Conservation (phyloP, 257 asterid genomes). For the Petunia secreta region DNA sequence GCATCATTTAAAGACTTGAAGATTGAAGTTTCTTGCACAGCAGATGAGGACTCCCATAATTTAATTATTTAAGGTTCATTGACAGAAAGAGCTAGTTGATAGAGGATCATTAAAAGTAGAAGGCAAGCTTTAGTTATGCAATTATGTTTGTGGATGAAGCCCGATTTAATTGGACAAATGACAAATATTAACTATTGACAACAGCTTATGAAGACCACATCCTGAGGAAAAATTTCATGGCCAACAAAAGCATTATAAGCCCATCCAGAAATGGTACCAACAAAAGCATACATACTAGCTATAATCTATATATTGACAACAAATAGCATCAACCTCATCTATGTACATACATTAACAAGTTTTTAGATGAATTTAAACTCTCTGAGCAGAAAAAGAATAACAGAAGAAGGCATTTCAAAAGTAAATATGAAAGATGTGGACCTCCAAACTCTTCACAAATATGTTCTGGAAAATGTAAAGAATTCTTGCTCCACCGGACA, state of each 20-base stretch:
- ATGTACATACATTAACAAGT: slow-evolving; percentile 7
- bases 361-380: slow-evolving; percentile 16
- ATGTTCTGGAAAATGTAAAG: slow-evolving; percentile 94
- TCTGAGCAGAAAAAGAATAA: slow-evolving; percentile 27
- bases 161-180: not conserved
- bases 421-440: slow-evolving; percentile 41
- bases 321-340: not conserved
- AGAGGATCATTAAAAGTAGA: not conserved
- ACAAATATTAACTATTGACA: slow-evolving; percentile 6
- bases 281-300: not conserved
- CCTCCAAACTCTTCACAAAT: slow-evolving; percentile 93
- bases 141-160: not conserved
- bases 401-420: slow-evolving; percentile 27
- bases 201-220: slow-evolving; percentile 24
- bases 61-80: not conserved
- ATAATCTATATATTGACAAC: slow-evolving; percentile 21
- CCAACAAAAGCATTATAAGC: not conserved
- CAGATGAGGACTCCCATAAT: not conserved
- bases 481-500: slow-evolving; percentile 97
- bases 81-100: not conserved
- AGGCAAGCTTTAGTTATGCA: not conserved
- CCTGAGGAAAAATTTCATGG: not conserved
- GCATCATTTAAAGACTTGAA: not conserved
- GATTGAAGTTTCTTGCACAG: not conserved
- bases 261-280: slow-evolving; percentile 10